phyloP scores from a whole-genome alignment of 305 asterid species.

The Fraxinus velutina region DNA sequence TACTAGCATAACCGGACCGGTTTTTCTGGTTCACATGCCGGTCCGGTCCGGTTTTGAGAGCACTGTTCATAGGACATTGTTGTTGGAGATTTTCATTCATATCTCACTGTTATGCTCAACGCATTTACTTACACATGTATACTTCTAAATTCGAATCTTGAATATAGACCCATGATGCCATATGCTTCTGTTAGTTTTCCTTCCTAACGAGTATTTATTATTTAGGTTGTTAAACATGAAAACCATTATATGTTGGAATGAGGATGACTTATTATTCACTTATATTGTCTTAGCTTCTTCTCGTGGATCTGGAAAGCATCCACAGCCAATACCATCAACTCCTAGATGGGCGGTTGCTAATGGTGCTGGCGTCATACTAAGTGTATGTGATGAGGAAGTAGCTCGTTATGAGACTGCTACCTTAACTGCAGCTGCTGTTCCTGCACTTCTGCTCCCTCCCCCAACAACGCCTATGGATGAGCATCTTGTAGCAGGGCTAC shows the following conservation, averaged over 20 bases:
- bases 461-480: slow-evolving; percentile 99
- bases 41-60: not conserved
- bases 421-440: slow-evolving; percentile 96
- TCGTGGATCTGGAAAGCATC: slow-evolving; percentile 99
- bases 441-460: slow-evolving; percentile 98
- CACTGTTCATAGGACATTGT: not conserved
- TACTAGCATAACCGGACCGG: not conserved
- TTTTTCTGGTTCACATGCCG: too few species aligned
- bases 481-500: slow-evolving; percentile 98
- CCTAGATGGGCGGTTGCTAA: slow-evolving; percentile 99
- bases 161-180: not conserved
- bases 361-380: slow-evolving; percentile 98
- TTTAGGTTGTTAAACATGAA: slow-evolving; percentile 11
- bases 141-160: not conserved
- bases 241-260: slow-evolving; percentile 7
- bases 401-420: slow-evolving; percentile 95
- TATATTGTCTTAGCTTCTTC: slow-evolving; percentile 60
- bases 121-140: not conserved
- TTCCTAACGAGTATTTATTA: not conserved
- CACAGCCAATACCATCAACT: slow-evolving; percentile 92
- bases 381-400: slow-evolving; percentile 99
- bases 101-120: not conserved
- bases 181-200: slow-evolving; percentile 1
- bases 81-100: not conserved
- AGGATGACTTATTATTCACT: slow-evolving; percentile 15